Evolutionary conservation across 306 rosid species (phyloP).

Genomic region (Ormosia semicastrata): DNA sequence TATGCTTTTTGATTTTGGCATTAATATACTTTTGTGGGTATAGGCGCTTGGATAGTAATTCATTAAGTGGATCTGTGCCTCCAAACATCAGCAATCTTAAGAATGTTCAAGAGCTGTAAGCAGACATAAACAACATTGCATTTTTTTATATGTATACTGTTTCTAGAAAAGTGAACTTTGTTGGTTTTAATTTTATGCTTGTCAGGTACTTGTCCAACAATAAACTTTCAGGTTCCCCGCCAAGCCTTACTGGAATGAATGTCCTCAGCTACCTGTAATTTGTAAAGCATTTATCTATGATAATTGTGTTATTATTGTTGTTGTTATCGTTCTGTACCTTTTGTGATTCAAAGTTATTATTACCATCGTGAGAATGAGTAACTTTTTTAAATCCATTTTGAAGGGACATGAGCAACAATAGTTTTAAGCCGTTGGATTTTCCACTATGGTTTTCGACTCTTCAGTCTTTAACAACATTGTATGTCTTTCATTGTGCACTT

Average conservation of each 20-base stretch:
- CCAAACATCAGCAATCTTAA: constrained; percentile 37
- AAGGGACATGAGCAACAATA: constrained; percentile 64
- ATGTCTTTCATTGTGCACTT: constrained; percentile 32
- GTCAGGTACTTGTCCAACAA: constrained; percentile 59
- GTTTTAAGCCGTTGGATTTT: constrained; percentile 33
- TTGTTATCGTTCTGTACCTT: not conserved
- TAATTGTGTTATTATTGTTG: not conserved
- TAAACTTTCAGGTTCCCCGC: constrained; percentile 42
- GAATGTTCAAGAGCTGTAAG: constrained; percentile 44
- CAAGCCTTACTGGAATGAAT: constrained; percentile 41
- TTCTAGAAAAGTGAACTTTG: constrained; percentile 9
- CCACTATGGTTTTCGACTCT: constrained; percentile 51
- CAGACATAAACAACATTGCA: not conserved
- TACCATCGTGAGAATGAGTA: not conserved
- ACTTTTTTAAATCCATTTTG: constrained; percentile 14
- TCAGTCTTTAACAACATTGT: constrained; percentile 44
- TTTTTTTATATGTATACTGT: not conserved
- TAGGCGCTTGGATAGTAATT: constrained; percentile 56
- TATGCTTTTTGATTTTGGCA: not conserved
- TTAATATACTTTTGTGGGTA: not conserved
- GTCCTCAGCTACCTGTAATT: constrained; percentile 40
- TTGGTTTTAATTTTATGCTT: constrained; percentile 1
- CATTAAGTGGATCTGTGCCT: constrained; percentile 42
- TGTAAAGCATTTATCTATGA: not conserved
- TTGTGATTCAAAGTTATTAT: not conserved